Evolutionary conservation across 805 yeast species (phyloP), one percentile per base, ranked within the genome.

Genomic region (Hanseniaspora vineae): DNA sequence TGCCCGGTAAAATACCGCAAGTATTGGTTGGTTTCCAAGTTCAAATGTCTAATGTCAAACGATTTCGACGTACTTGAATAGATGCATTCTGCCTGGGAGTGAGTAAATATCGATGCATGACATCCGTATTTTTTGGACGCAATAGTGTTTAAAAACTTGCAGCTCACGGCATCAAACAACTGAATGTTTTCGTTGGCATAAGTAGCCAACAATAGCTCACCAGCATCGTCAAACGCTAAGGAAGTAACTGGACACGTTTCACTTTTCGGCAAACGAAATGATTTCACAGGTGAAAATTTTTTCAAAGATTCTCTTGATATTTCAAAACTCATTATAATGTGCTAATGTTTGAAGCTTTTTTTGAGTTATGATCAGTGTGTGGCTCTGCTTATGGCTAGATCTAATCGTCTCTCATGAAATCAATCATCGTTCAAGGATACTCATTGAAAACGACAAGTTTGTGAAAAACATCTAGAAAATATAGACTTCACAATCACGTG

Each of bases 41-140:
- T 78, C 39, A 92, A 68, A 57, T 83, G 81, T 53, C 97, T 69
- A 23, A 92, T 75, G 13, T 78, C 77, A 58, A 84, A 78, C 52
- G 85, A 89, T 45, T 77, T 80, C 2, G 49, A 43, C 0, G 97
- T 87, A 5, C 96, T 84, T 1, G 94, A 88, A 59, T 84, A 85
- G 14, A 90, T 70, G 57, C 92, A 81, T 55, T 80, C 79, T 49
- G 75, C 71, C 42, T 78, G 80, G 42, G 75, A 72, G 57, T 83
- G 94, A 1, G 96, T 80, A 62, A 92, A 92, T 43, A 78, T 71
- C 2, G 96, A 96, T 37, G 85, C 65, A 58, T 86, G 88, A 49
- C 88, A 84, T 1, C 98, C 98, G 56, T 92, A 92, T 59, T 92
- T 92, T 66, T 88, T 89, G 31, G 92, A 81, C 50, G 77, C 81